A percentile compares a stretch with the other conserved stretches of the same genome.
Conservation (phyloP, 495 filamentous ascomycete genomes). For the Amniculicola lignicola region DNA sequence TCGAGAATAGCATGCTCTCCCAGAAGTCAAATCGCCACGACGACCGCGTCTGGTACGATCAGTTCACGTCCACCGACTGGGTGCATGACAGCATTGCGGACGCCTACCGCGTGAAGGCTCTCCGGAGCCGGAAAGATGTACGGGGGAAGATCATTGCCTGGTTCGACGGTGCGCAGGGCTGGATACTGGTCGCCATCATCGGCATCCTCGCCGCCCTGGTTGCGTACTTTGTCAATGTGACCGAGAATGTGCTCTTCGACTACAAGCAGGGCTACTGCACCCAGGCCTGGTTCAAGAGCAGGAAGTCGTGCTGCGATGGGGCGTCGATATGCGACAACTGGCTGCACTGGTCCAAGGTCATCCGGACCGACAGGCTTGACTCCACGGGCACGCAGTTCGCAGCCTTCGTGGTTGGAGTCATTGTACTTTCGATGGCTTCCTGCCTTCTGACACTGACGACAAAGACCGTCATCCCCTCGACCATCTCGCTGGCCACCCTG, state of each 20-base stretch:
- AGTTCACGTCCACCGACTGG: slow-evolving; percentile 98
- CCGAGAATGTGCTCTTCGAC: slow-evolving; percentile 81
- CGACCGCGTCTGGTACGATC: slow-evolving; percentile 97
- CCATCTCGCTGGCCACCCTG: slow-evolving; percentile 77
- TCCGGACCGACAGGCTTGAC: slow-evolving; percentile 54
- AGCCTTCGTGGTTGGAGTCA: slow-evolving; percentile 67
- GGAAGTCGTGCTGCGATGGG: slow-evolving; percentile 73
- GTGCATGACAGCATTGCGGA: slow-evolving; percentile 97
- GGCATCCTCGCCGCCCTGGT: slow-evolving; percentile 81
- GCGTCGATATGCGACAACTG: slow-evolving; percentile 61
- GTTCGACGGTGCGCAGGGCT: slow-evolving; percentile 89
- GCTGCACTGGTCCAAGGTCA: slow-evolving; percentile 70
- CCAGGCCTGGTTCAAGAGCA: slow-evolving; percentile 65
- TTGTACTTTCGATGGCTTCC: slow-evolving; percentile 68
- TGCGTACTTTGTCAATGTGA: slow-evolving; percentile 85
- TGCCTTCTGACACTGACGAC: slow-evolving; percentile 81
- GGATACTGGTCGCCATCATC: slow-evolving; percentile 88
- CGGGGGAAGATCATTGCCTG: slow-evolving; percentile 71
- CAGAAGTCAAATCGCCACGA: slow-evolving; percentile 48
- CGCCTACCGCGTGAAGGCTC: slow-evolving; percentile 77
- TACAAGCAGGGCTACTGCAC: slow-evolving; percentile 86
- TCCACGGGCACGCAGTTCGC: slow-evolving; percentile 67
- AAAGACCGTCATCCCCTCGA: slow-evolving; percentile 86
- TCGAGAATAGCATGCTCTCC: slow-evolving; percentile 33
- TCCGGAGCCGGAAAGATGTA: slow-evolving; percentile 78